Percentiles rank a stretch among this genome's conserved stretches.
Evolutionary conservation across 495 filamentous ascomycete species (phyloP).

Genomic region (Physcia stellaris): DNA sequence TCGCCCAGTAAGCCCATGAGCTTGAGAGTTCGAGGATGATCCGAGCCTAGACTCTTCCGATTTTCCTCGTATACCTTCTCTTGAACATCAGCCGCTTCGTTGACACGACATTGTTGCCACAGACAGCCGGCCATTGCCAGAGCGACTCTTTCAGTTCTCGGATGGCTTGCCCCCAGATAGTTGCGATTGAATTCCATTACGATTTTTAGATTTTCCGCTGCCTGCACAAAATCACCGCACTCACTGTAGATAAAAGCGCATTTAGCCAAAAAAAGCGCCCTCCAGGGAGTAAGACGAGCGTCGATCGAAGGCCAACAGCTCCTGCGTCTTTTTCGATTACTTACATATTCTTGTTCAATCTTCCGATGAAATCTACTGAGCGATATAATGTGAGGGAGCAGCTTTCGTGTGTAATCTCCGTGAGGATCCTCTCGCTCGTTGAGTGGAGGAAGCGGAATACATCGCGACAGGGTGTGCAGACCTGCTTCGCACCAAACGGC

Average conservation of each 20-base stretch:
- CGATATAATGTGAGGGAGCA: constrained; percentile 17
- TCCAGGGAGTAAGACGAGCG: background rate
- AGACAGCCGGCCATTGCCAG: constrained; percentile 14
- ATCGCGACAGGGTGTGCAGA: constrained; percentile 15
- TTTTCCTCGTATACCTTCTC: constrained; percentile 14
- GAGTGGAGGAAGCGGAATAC: constrained; percentile 19
- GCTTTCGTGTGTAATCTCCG: constrained; percentile 1
- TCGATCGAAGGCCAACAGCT: constrained; percentile 7
- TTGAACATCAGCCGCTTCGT: constrained; percentile 15
- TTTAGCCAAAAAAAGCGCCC: constrained; percentile 16
- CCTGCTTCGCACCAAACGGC: constrained; percentile 12
- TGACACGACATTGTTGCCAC: constrained; percentile 5
- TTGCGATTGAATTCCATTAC: constrained; percentile 11
- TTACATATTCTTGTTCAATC: constrained; percentile 5
- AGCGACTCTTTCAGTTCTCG: constrained; percentile 10
- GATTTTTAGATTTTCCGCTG: constrained; percentile 13
- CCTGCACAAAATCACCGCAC: constrained; percentile 18
- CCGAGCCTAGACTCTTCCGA: constrained; percentile 9
- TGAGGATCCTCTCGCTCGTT: constrained; percentile 8
- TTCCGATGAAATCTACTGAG: constrained; percentile 11
- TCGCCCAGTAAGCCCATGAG: constrained; percentile 15
- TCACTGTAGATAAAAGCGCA: constrained; percentile 25
- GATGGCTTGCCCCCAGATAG: constrained; percentile 13
- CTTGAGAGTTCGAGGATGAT: constrained; percentile 15
- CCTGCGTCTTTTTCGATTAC: constrained; percentile 9